Evolutionary conservation across 2,329 filamentous ascomycete genomes (phyloP).

Genomic region (Penicillium sp.): DNA sequence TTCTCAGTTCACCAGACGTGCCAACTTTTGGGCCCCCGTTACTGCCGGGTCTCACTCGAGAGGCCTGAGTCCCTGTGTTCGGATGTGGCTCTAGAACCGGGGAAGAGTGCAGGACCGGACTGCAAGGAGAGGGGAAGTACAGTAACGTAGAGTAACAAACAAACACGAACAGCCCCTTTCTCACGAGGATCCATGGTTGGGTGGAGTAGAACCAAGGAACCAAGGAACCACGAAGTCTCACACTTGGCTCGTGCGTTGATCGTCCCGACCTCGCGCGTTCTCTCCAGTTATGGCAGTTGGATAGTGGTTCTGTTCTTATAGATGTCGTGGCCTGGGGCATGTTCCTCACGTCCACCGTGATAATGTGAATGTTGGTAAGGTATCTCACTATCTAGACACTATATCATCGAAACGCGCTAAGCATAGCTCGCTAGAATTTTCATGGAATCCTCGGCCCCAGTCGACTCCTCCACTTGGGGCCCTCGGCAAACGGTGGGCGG

Average conservation of each 20-base stretch:
- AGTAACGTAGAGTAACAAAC: not conserved
- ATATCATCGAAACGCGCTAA: not conserved
- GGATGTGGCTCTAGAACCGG: not conserved
- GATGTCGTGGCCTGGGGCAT: too few relatives aligned
- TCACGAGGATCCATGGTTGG: constrained; percentile 1
- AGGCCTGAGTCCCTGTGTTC: not conserved
- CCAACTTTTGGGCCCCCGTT: not conserved
- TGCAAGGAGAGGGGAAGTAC: not conserved
- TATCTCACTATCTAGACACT: not conserved
- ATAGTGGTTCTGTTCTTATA: not conserved
- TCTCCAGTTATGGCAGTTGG: too few relatives aligned
- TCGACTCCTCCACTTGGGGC: not conserved
- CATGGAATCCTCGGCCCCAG: constrained; percentile 3
- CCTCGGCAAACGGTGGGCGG: not conserved
- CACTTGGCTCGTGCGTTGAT: constrained; percentile 11
- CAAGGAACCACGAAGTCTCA: not conserved
- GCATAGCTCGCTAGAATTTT: not conserved
- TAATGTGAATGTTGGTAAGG: too few relatives aligned
- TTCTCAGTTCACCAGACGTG: not conserved
- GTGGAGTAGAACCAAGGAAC: constrained; percentile 3
- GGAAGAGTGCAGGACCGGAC: not conserved
- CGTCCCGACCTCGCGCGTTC: not conserved
- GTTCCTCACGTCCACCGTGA: too few relatives aligned
- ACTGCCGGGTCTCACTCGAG: not conserved
- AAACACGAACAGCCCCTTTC: not conserved